Percentiles rank a stretch among this genome's conserved stretches.
phyloP scores from a whole-genome alignment of 345 rosid genomes.

The Dipteronia dyeriana region DNA sequence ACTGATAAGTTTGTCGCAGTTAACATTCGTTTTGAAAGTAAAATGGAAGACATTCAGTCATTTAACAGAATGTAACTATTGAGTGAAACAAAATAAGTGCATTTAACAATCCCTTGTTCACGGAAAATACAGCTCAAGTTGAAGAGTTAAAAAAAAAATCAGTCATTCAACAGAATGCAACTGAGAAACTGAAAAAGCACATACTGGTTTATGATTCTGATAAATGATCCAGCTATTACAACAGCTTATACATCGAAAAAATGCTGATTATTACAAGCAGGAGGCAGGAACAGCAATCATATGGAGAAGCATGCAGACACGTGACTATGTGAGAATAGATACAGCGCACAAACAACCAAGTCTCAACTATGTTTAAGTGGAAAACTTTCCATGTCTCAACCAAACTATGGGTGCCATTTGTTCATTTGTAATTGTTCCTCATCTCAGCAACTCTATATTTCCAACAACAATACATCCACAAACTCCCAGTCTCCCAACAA shows the following conservation, averaged over 20 bases:
- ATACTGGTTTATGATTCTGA: not conserved
- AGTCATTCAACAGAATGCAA: not conserved
- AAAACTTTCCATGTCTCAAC: not conserved
- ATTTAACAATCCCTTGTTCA: not conserved
- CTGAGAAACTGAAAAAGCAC: not conserved
- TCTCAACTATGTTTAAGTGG: not conserved
- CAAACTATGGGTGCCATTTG: not conserved
- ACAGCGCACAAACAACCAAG: not conserved
- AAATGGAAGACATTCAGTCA: not conserved
- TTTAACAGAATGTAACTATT: not conserved
- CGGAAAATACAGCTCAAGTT: not conserved
- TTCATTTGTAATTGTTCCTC: not conserved
- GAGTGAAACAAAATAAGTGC: not conserved
- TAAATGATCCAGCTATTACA: not conserved
- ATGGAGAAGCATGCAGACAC: not conserved
- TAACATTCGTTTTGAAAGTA: not conserved
- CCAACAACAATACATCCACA: not conserved
- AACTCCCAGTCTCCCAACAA: not conserved
- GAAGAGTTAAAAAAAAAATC: not conserved
- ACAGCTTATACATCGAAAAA: not conserved
- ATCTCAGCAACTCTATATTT: not conserved
- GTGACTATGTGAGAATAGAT: not conserved
- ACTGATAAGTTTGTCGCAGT: not conserved
- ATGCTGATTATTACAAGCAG: not conserved
- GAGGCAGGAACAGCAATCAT: not conserved